phyloP scores from a whole-genome alignment of 805 yeast species.

The Limtongozyma cylindracea region DNA sequence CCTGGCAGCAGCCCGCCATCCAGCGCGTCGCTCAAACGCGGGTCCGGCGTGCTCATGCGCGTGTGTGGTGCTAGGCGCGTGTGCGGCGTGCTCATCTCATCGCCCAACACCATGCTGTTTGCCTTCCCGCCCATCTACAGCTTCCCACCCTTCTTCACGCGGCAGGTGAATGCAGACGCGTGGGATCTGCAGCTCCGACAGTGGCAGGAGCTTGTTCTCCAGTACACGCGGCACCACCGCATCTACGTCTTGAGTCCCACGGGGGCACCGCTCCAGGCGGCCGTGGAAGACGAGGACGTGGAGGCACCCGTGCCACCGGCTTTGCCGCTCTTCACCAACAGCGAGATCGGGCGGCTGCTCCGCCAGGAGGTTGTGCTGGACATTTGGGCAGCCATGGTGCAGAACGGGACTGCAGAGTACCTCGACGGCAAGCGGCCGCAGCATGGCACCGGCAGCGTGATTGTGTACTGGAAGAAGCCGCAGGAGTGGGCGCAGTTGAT shows the following conservation, averaged over 20 bases:
- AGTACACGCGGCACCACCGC: slow-evolving; percentile 27
- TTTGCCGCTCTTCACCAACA: slow-evolving; percentile 24
- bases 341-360: slow-evolving; percentile 22
- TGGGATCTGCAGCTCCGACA: slow-evolving; percentile 53
- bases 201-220: slow-evolving; percentile 45
- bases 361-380: slow-evolving; percentile 26
- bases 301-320: slow-evolving; percentile 4
- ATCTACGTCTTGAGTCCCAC: slow-evolving; percentile 9
- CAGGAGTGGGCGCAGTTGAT: slow-evolving; percentile 12
- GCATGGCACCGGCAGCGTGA: slow-evolving; percentile 56
- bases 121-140: slow-evolving; percentile 16
- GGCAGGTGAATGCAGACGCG: slow-evolving; percentile 65
- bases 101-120: not conserved
- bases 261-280: slow-evolving; percentile 9
- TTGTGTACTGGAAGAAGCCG: slow-evolving; percentile 31
- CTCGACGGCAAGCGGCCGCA: slow-evolving; percentile 21
- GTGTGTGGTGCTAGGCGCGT: no score
- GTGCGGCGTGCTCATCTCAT: no score
- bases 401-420: slow-evolving; percentile 30
- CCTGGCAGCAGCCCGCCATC: no score
- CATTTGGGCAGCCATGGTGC: slow-evolving; percentile 31
- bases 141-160: slow-evolving; percentile 83
- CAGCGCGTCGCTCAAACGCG: no score
- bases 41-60: no score
- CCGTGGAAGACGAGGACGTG: slow-evolving; percentile 3